These are phyloP conservation scores for Diospyros lotus DNA, from an alignment of 148 eudicot genomes.

Conservation along the genomic window DNA sequence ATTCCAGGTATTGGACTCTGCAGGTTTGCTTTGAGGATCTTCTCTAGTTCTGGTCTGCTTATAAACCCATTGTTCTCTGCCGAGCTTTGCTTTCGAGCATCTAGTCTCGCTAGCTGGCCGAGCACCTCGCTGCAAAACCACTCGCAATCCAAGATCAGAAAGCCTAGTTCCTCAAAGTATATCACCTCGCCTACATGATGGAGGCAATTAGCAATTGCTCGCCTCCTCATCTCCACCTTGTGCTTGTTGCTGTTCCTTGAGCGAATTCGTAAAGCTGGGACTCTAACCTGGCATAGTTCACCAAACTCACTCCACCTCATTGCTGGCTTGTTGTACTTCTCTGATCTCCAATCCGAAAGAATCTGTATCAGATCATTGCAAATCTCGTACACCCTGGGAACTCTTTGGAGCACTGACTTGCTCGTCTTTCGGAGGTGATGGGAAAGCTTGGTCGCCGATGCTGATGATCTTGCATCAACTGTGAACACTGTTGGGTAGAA, in stretches of 20 bases:
- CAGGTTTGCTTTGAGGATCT: slow-evolving; percentile 57
- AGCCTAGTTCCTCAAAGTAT: slow-evolving; percentile 73
- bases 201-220: slow-evolving; percentile 62
- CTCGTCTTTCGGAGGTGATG: slow-evolving; percentile 66
- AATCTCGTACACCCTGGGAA: slow-evolving; percentile 75
- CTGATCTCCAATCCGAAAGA: slow-evolving; percentile 72
- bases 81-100: slow-evolving; percentile 39
- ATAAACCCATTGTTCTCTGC: slow-evolving; percentile 55
- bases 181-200: slow-evolving; percentile 84
- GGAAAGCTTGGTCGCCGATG: slow-evolving; percentile 63
- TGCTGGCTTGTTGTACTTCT: slow-evolving; percentile 60
- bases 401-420: slow-evolving; percentile 64
- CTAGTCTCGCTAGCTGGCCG: slow-evolving; percentile 51
- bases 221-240: slow-evolving; percentile 76
- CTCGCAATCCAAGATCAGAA: slow-evolving; percentile 68
- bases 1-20: slow-evolving; percentile 70
- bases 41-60: slow-evolving; percentile 68
- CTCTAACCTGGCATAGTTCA: slow-evolving; percentile 71
- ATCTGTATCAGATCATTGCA: slow-evolving; percentile 64
- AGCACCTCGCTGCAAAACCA: slow-evolving; percentile 87
- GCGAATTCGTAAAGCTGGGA: slow-evolving; percentile 60
- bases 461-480: slow-evolving; percentile 86
- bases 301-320: slow-evolving; percentile 82
- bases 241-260: slow-evolving; percentile 58
- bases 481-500: slow-evolving; percentile 83